Percentiles rank a stretch among this genome's conserved stretches.
These are phyloP conservation scores for Diplocarpon mali DNA, from an alignment of 2,329 filamentous ascomycete genomes.

Conservation along the genomic window DNA sequence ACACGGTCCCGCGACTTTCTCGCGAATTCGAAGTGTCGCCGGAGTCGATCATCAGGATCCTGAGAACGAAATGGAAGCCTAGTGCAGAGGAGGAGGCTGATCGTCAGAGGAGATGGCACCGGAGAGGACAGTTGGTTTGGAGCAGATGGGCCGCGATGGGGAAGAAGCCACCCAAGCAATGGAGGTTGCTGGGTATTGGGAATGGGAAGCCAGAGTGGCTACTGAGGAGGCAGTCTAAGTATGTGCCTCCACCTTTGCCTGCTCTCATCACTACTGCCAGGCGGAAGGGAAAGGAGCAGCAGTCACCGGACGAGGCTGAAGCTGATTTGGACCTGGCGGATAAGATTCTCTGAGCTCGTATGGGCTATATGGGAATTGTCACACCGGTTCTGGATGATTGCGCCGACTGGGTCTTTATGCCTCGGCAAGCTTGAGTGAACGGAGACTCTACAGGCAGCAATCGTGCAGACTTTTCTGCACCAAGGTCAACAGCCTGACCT, in stretches of 20 bases:
- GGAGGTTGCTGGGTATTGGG: constrained; percentile 35
- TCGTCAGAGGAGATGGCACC: constrained; percentile 50
- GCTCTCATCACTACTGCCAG: constrained; percentile 17
- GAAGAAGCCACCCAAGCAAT: constrained; percentile 48
- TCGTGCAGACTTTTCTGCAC: too few relatives aligned
- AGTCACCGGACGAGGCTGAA: not conserved
- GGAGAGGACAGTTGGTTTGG: constrained; percentile 50
- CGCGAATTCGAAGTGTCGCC: constrained; percentile 74
- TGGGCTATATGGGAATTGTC: too few relatives aligned
- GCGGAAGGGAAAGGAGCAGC: constrained; percentile 5
- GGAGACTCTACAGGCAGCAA: too few relatives aligned
- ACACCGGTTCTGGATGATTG: too few relatives aligned
- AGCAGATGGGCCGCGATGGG: constrained; percentile 47
- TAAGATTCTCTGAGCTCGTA: constrained; percentile 16
- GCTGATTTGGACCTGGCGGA: constrained; percentile 11
- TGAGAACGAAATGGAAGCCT: constrained; percentile 68
- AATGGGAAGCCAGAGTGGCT: constrained; percentile 19
- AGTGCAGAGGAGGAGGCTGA: constrained; percentile 42
- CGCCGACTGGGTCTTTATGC: too few relatives aligned
- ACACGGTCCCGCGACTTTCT: constrained; percentile 63
- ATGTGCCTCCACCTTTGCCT: constrained; percentile 3
- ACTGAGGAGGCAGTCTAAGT: constrained; percentile 5
- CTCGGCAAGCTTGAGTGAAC: too few relatives aligned
- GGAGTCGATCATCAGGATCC: constrained; percentile 77
- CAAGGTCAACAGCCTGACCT: too few relatives aligned